Percentiles rank a stretch among this genome's conserved stretches.
These are phyloP conservation scores for Punica granatum DNA, from an alignment of 345 rosid species.

Conservation along the genomic window DNA sequence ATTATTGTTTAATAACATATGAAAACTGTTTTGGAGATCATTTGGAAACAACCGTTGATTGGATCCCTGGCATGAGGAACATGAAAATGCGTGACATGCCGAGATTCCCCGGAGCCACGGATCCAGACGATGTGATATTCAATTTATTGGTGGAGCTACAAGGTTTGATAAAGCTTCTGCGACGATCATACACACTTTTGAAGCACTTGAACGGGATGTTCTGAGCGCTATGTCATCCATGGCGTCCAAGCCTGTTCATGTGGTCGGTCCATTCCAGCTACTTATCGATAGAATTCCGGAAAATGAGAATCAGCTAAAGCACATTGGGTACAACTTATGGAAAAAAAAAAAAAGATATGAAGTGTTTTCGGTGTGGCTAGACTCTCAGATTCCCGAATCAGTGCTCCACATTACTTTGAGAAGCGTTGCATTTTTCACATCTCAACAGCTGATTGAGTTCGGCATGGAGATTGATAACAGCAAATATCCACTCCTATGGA, in stretches of 20 bases:
- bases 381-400: conserved; percentile 29
- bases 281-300: conserved; percentile 15
- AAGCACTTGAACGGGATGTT: conserved; percentile 13
- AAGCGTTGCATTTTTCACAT: conserved; percentile 36
- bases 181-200: too few relatives aligned
- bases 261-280: conserved; percentile 39
- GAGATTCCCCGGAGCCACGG: too few relatives aligned
- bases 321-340: conserved; percentile 35
- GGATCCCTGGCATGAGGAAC: background rate
- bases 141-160: too few relatives aligned
- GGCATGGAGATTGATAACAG: conserved; percentile 54
- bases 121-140: too few relatives aligned
- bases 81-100: too few relatives aligned
- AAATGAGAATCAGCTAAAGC: conserved; percentile 3
- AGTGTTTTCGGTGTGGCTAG: conserved; percentile 48
- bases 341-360: conserved; percentile 38
- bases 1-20: too few relatives aligned
- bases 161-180: conserved; percentile 21
- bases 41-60: too few relatives aligned
- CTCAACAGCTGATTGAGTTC: conserved; percentile 33
- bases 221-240: conserved; percentile 6
- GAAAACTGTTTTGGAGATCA: too few relatives aligned
- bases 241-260: conserved; percentile 23
- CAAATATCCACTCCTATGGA: conserved; percentile 40
- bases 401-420: conserved; percentile 53